phyloP scores from a whole-genome alignment of 306 rosid genomes.

The Ormosia semicastrata region DNA sequence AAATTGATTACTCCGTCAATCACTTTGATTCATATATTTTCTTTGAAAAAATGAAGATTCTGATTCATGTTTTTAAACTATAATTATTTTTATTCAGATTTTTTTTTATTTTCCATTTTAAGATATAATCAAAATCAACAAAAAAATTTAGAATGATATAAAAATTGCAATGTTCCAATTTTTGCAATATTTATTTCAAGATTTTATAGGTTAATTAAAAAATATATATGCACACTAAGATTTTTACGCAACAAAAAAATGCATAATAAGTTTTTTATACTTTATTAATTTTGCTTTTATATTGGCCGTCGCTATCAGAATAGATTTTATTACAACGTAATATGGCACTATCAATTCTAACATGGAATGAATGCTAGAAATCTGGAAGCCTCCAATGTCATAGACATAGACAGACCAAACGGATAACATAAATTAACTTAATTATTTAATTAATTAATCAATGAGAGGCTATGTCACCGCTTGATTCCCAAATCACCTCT shows the following conservation, averaged over 20 bases:
- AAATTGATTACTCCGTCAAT: too few relatives aligned
- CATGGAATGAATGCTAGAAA: neutral
- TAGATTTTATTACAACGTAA: neutral
- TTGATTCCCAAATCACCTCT: neutral
- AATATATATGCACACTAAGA: neutral
- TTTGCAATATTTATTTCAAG: neutral
- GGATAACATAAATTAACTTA: neutral
- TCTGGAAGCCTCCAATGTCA: neutral
- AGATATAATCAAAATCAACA: neutral
- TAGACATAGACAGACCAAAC: neutral
- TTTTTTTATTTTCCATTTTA: neutral
- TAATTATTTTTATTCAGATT: too few relatives aligned
- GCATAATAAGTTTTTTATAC: neutral
- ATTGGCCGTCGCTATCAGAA: neutral
- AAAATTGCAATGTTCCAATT: neutral
- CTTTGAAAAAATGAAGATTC: too few relatives aligned
- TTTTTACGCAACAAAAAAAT: neutral
- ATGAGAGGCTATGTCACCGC: neutral
- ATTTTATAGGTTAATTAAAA: neutral
- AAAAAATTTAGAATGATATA: neutral
- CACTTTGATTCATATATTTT: too few relatives aligned
- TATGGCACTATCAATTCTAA: neutral
- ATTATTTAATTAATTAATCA: neutral
- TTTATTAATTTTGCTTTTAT: neutral
- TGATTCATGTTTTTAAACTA: too few relatives aligned